phyloP scores from a whole-genome alignment of 2,329 filamentous ascomycete genomes.

The Furcasterigmium furcatum region DNA sequence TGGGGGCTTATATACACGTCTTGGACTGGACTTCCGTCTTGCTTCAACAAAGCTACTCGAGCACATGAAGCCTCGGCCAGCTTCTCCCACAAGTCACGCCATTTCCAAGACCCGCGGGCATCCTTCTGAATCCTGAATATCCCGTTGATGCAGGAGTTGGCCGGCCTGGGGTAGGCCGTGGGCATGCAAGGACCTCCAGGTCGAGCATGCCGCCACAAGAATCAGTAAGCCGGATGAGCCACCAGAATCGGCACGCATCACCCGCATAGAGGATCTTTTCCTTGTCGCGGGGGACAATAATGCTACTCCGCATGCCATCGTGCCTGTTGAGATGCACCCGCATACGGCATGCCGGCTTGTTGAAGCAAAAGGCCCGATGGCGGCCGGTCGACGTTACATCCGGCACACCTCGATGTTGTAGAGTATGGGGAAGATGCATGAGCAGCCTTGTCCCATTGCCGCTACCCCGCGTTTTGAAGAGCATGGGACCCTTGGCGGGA shows the following conservation, averaged over 20 bases:
- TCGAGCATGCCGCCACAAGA: background rate
- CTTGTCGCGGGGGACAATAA: background rate
- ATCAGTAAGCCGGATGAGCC: background rate
- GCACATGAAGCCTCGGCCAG: background rate
- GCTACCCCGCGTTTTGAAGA: background rate
- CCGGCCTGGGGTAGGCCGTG: too few species aligned
- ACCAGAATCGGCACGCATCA: background rate
- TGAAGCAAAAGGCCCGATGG: background rate
- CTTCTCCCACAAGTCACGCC: background rate
- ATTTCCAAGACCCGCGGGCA: background rate
- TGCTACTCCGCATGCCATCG: background rate
- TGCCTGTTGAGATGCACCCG: background rate
- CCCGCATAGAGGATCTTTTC: background rate
- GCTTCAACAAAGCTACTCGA: background rate
- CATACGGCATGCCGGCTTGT: background rate
- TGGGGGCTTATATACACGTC: background rate
- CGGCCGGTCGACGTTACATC: background rate
- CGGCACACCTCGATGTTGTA: background rate
- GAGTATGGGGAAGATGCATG: background rate
- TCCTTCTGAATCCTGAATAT: too few species aligned
- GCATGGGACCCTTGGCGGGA: background rate
- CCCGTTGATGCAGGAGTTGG: too few species aligned
- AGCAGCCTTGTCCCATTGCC: background rate
- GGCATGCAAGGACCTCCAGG: background rate
- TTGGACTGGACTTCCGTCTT: background rate